A percentile compares a stretch with the other conserved stretches of the same genome.
These are phyloP conservation scores for Rhodotorula diobovata DNA, from an alignment of 768 basidiomycete species.

Conservation along the genomic window DNA sequence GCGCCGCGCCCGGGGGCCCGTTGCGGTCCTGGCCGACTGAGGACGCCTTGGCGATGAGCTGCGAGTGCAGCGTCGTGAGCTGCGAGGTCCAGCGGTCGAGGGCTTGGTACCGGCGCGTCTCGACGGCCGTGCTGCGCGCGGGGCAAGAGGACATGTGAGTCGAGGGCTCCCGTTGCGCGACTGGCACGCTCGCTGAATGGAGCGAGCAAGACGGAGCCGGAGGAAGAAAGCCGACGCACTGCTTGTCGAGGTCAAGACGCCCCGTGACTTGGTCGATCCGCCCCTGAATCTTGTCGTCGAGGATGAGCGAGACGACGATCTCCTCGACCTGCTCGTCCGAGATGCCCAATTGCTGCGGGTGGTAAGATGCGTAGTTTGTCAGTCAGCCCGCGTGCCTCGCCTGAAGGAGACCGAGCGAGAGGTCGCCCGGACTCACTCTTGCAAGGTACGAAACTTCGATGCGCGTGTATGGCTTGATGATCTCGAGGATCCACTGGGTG, in stretches of 20 bases:
- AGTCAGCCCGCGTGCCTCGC: neutral
- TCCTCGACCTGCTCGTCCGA: conserved; percentile 86
- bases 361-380: neutral
- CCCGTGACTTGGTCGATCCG: conserved; percentile 94
- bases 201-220: no score
- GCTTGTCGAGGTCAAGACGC: conserved; percentile 64
- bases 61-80: conserved; percentile 69
- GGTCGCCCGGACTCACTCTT: conserved; percentile 55
- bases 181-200: neutral
- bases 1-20: neutral
- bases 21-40: conserved; percentile 25
- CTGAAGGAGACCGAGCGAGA: no score
- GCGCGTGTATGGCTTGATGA: conserved; percentile 95
- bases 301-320: conserved; percentile 82
- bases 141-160: neutral
- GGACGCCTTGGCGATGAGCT: conserved; percentile 63
- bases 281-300: conserved; percentile 96
- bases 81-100: conserved; percentile 76
- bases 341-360: conserved; percentile 83
- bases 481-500: conserved; percentile 93
- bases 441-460: conserved; percentile 89
- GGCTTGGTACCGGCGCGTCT: conserved; percentile 77
- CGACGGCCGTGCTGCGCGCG: conserved; percentile 66
- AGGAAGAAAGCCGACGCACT: conserved; percentile 27
- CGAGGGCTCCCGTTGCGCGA: neutral